Evolutionary conservation across 176 grass and related monocot genomes (phyloP).

Genomic region (Carex scoparia): DNA sequence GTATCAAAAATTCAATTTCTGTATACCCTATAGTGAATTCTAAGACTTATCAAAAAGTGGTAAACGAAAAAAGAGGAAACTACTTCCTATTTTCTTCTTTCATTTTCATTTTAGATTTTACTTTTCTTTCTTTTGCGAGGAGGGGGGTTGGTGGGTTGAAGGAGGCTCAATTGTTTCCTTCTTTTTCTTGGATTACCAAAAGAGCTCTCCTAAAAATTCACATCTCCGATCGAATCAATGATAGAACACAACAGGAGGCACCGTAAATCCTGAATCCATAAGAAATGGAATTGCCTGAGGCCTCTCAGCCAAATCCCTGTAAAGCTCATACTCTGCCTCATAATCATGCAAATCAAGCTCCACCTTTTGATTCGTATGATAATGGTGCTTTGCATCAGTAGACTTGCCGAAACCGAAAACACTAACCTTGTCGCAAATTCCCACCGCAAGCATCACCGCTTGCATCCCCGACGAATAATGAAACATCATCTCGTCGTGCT

Average conservation of each 20-base stretch:
- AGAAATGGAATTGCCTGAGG: slow-evolving; percentile 85
- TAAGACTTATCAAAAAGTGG: background rate
- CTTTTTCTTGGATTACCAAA: background rate
- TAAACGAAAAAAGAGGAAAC: background rate
- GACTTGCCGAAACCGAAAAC: slow-evolving; percentile 84
- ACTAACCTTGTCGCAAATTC: slow-evolving; percentile 72
- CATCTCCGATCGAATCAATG: slow-evolving; percentile 30
- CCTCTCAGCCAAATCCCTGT: slow-evolving; percentile 49
- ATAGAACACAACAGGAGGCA: slow-evolving; percentile 74
- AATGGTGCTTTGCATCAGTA: slow-evolving; percentile 74
- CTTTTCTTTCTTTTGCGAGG: background rate
- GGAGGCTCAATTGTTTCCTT: background rate
- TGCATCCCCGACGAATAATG: slow-evolving; percentile 97
- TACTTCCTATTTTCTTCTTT: slow-evolving; percentile 1
- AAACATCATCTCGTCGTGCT: slow-evolving; percentile 55
- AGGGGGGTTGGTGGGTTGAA: background rate
- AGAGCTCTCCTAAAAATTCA: background rate
- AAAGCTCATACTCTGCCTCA: slow-evolving; percentile 87
- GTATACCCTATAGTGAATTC: background rate
- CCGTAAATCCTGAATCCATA: slow-evolving; percentile 43
- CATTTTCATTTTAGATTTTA: background rate
- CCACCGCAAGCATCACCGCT: slow-evolving; percentile 80
- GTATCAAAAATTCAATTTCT: background rate
- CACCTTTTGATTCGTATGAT: slow-evolving; percentile 83
- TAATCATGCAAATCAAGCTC: slow-evolving; percentile 95